phyloP scores from a whole-genome alignment of 2,329 filamentous ascomycete species.

The Curvularia hawaiiensis region DNA sequence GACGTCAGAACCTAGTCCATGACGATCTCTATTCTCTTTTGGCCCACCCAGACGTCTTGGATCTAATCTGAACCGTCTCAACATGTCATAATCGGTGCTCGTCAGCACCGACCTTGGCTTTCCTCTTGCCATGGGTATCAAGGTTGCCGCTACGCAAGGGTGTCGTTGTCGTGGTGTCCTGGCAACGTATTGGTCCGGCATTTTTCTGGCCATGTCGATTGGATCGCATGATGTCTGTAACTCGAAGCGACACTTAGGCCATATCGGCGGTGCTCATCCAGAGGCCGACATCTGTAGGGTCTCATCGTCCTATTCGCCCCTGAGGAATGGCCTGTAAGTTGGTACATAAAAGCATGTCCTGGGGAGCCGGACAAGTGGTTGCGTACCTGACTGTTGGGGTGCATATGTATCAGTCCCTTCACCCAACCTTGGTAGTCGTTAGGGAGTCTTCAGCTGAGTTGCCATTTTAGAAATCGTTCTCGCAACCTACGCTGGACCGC shows the following conservation, averaged over 20 bases:
- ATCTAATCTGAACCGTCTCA: conserved; percentile 17
- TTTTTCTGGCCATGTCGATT: conserved; percentile 12
- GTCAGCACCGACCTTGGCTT: conserved; percentile 17
- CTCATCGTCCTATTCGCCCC: conserved; percentile 9
- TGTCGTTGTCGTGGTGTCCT: conserved; percentile 9
- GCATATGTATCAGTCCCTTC: conserved; percentile 25
- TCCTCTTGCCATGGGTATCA: conserved; percentile 18
- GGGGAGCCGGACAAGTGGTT: conserved; percentile 31
- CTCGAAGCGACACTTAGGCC: conserved; percentile 7
- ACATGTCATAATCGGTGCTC: conserved; percentile 33
- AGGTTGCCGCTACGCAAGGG: conserved; percentile 9
- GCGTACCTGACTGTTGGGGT: conserved; percentile 7
- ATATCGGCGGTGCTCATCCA: conserved; percentile 11
- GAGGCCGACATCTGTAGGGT: conserved; percentile 10
- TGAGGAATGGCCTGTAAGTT: conserved; percentile 12
- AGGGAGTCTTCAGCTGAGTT: conserved; percentile 7
- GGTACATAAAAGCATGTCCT: conserved; percentile 18
- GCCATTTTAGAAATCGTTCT: conserved; percentile 1
- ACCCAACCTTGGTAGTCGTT: conserved; percentile 7
- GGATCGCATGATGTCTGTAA: conserved; percentile 10
- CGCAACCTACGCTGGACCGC: conserved; percentile 1
- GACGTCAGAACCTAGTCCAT: conserved; percentile 11
- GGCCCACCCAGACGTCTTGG: conserved; percentile 14
- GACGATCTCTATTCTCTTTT: conserved; percentile 22
- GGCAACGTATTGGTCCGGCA: conserved; percentile 7